Conservation (phyloP, 345 rosid genomes). For the Brassica rapa region DNA sequence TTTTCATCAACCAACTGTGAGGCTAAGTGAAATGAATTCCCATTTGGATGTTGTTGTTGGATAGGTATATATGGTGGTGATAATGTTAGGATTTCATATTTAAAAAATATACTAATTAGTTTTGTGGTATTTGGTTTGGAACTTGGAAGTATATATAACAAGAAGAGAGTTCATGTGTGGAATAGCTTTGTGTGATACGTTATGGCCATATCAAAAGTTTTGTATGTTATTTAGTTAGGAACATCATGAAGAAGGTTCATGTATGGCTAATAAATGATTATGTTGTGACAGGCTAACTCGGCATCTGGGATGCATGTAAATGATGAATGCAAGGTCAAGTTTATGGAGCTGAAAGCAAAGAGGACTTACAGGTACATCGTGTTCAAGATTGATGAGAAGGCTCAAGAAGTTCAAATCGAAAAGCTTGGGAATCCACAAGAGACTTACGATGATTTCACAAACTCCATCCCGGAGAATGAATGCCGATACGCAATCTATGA, state of each 20-base stretch:
- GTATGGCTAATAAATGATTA: background rate
- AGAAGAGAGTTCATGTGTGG: background rate
- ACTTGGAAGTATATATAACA: background rate
- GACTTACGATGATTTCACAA: conserved; percentile 60
- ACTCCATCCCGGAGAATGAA: conserved; percentile 55
- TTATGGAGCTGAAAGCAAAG: conserved; percentile 68
- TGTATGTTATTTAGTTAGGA: no score
- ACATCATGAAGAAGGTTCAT: background rate
- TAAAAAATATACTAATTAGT: background rate
- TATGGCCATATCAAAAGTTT: background rate
- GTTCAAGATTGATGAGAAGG: conserved; percentile 68
- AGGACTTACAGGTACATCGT: conserved; percentile 67
- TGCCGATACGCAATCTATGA: conserved; percentile 79
- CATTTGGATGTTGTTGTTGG: background rate
- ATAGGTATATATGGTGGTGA: background rate
- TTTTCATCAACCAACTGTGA: background rate
- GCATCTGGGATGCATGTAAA: conserved; percentile 72
- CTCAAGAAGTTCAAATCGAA: conserved; percentile 58
- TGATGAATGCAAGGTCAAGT: conserved; percentile 73
- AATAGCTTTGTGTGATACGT: background rate
- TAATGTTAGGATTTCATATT: background rate
- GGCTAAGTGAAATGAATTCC: background rate
- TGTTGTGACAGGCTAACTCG: conserved; percentile 57
- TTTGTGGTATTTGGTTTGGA: background rate
- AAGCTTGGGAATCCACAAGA: conserved; percentile 57